Evolutionary conservation across 805 yeast species (phyloP).

Genomic region (Scheffersomyces lignosus): DNA sequence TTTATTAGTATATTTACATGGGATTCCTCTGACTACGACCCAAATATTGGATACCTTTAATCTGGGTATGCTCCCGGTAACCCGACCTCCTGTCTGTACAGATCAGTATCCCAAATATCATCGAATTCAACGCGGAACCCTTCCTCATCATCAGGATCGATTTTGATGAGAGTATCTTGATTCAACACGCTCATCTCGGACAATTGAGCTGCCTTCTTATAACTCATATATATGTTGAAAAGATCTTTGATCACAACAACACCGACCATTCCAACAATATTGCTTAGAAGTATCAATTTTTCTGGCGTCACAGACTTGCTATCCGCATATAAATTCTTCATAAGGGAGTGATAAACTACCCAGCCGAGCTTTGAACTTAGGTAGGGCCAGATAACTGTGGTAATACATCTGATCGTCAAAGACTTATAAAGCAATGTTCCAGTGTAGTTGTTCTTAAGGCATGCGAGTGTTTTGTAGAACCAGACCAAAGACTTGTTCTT

Average conservation of each 20-base stretch:
- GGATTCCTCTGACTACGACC: no score
- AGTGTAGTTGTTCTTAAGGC: conserved; percentile 37
- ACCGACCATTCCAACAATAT: conserved; percentile 30
- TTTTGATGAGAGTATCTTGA: conserved; percentile 1
- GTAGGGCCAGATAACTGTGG: conserved; percentile 43
- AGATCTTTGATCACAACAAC: conserved; percentile 38
- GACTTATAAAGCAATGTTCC: conserved; percentile 21
- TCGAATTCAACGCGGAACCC: not conserved
- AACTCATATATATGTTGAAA: conserved; percentile 27
- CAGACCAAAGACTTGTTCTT: conserved; percentile 12
- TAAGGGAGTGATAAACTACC: conserved; percentile 15
- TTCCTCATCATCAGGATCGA: not conserved
- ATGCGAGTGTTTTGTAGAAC: conserved; percentile 29
- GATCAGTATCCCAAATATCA: not conserved
- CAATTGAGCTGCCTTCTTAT: conserved; percentile 30
- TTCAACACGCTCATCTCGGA: conserved; percentile 23
- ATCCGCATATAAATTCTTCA: conserved; percentile 3
- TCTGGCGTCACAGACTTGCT: conserved; percentile 10
- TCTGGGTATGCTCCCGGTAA: not conserved
- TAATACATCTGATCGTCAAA: conserved; percentile 23
- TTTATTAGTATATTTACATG: no score
- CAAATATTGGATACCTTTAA: no score
- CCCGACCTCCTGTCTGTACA: not conserved
- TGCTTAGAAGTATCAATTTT: conserved; percentile 26
- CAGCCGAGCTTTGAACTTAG: conserved; percentile 33